Conservation (phyloP, 306 rosid species). For the Begonia peltatifolia region DNA sequence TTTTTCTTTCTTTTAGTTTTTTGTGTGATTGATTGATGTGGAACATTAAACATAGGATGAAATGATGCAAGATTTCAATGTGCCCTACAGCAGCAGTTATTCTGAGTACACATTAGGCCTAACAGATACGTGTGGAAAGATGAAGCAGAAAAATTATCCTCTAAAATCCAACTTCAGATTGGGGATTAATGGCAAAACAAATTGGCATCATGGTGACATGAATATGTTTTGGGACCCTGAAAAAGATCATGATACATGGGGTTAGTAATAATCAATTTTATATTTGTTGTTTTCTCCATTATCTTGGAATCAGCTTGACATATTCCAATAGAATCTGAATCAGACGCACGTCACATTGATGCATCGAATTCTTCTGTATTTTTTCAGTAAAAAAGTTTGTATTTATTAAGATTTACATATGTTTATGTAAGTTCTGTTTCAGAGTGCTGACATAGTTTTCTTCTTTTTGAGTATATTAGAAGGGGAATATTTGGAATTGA, state of each 20-base stretch:
- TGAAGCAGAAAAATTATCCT: conserved; percentile 19
- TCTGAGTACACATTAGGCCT: conserved; percentile 23
- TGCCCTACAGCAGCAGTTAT: conserved; percentile 18
- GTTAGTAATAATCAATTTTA: conserved; percentile 8
- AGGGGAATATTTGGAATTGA: too few relatives aligned
- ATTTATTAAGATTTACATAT: not conserved
- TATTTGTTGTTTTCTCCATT: conserved; percentile 5
- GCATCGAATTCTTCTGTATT: too few relatives aligned
- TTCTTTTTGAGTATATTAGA: too few relatives aligned
- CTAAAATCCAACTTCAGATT: conserved; percentile 16
- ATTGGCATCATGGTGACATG: conserved; percentile 22
- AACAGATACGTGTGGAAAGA: conserved; percentile 22
- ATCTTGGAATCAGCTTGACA: conserved; percentile 3
- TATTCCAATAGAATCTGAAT: conserved; percentile 7
- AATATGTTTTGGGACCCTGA: conserved; percentile 21
- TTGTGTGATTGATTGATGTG: not conserved
- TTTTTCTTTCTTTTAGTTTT: not conserved
- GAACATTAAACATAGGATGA: conserved; percentile 35
- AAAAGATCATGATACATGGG: conserved; percentile 30
- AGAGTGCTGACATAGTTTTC: too few relatives aligned
- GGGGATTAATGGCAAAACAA: conserved; percentile 19
- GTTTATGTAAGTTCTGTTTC: too few relatives aligned
- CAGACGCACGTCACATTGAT: too few relatives aligned
- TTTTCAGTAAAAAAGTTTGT: too few relatives aligned
- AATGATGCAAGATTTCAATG: conserved; percentile 36